These are phyloP conservation scores for Monosporozyma aquatica DNA, from an alignment of 805 yeast genomes.

Conservation along the genomic window DNA sequence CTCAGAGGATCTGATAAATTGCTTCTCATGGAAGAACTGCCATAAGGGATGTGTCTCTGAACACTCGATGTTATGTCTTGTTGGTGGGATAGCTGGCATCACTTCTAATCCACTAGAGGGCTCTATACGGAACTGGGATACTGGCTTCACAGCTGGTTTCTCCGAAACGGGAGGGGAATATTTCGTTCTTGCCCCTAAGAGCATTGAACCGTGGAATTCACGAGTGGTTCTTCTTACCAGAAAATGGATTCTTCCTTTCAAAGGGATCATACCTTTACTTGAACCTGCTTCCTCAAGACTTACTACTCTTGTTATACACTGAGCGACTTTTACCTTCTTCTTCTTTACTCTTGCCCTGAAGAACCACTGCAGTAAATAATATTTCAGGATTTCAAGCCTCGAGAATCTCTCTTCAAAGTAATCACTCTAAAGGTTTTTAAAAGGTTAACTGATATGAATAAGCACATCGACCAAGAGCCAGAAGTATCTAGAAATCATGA, in stretches of 20 bases:
- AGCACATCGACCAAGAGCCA: too few species aligned
- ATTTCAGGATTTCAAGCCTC: too few species aligned
- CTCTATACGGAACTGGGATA: slow-evolving; percentile 4
- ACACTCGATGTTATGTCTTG: slow-evolving; percentile 60
- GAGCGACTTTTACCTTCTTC: too few species aligned
- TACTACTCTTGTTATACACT: too few species aligned
- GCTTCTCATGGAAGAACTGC: slow-evolving; percentile 72
- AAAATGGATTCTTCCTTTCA: too few species aligned
- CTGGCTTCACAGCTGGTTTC: slow-evolving; percentile 11
- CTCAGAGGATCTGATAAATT: slow-evolving; percentile 49
- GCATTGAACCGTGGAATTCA: too few species aligned
- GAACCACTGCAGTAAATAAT: too few species aligned
- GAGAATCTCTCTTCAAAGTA: too few species aligned
- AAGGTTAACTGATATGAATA: too few species aligned
- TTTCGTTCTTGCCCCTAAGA: slow-evolving; percentile 39
- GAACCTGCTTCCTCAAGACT: not conserved
- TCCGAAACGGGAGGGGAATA: slow-evolving; percentile 24
- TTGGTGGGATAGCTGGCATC: slow-evolving; percentile 79
- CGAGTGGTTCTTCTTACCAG: not conserved
- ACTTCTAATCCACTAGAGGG: slow-evolving; percentile 34
- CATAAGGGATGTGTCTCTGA: slow-evolving; percentile 87
- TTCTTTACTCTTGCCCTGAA: too few species aligned
- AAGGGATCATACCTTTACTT: not conserved
- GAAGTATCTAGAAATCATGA: not conserved
- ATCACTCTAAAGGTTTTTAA: too few species aligned